Conservation (phyloP, 164 flowering plant species). For the Vitis riparia region DNA sequence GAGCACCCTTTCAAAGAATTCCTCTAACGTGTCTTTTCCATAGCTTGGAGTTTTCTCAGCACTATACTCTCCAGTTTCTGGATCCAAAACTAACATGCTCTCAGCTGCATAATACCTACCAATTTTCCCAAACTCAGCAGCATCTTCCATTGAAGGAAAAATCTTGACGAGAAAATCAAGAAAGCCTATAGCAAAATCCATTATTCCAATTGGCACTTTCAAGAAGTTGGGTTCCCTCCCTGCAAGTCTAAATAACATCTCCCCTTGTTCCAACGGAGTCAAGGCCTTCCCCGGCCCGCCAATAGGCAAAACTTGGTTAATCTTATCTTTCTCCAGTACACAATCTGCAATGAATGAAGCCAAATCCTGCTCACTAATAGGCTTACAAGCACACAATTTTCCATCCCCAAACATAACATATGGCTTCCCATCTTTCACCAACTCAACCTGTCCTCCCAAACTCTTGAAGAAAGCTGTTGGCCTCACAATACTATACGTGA, state of each 20-base stretch:
- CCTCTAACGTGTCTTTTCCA: slow-evolving; percentile 89
- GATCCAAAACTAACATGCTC: slow-evolving; percentile 86
- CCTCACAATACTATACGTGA: slow-evolving; percentile 87
- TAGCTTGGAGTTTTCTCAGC: slow-evolving; percentile 88
- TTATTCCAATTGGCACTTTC: slow-evolving; percentile 84
- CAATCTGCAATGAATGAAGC: slow-evolving; percentile 86
- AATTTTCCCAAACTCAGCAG: slow-evolving; percentile 91
- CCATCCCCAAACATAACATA: slow-evolving; percentile 99
- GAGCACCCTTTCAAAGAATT: slow-evolving; percentile 71
- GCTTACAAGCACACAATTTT: slow-evolving; percentile 85
- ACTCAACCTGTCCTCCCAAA: slow-evolving; percentile 91
- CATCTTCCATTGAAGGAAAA: slow-evolving; percentile 81
- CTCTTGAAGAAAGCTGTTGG: slow-evolving; percentile 98
- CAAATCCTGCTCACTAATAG: slow-evolving; percentile 89
- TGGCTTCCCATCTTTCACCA: slow-evolving; percentile 92
- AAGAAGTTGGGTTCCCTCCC: slow-evolving; percentile 86
- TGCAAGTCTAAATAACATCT: slow-evolving; percentile 65
- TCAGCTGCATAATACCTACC: slow-evolving; percentile 96
- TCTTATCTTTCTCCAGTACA: slow-evolving; percentile 64
- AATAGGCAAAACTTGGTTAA: slow-evolving; percentile 72
- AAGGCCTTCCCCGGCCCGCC: slow-evolving; percentile 93
- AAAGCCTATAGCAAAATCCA: slow-evolving; percentile 86
- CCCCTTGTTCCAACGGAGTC: slow-evolving; percentile 94
- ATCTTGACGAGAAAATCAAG: slow-evolving; percentile 78
- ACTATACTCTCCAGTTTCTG: slow-evolving; percentile 77